Conservation (phyloP, 139 green algal genomes). For the Yamagishiella unicocca region DNA sequence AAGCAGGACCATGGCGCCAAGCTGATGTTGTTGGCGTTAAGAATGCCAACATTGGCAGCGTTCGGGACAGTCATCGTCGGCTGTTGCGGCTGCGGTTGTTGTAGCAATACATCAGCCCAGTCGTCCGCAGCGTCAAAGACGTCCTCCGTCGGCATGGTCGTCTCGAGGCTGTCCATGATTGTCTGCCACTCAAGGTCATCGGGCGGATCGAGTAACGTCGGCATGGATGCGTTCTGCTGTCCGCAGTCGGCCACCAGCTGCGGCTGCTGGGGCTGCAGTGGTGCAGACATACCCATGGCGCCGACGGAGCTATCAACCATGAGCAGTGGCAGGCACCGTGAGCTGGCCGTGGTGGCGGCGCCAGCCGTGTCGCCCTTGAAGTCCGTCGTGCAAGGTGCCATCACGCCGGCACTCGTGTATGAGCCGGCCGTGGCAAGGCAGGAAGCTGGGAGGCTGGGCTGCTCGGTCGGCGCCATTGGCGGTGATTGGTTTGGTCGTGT, state of each 20-base stretch:
- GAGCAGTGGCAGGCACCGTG: no score
- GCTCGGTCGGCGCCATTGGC: neutral
- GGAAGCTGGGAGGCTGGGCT: neutral
- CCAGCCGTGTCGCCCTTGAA: no score
- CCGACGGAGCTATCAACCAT: no score
- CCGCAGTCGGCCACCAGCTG: neutral
- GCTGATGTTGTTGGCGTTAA: constrained; percentile 16
- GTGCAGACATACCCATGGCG: no score
- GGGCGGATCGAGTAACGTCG: neutral
- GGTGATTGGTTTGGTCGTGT: neutral
- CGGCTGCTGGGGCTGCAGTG: constrained; percentile 7
- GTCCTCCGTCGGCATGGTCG: neutral
- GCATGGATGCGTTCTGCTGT: neutral
- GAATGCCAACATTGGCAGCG: no score
- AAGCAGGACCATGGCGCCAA: neutral
- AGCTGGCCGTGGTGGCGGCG: no score
- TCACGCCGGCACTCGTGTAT: no score
- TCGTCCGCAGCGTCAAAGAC: neutral
- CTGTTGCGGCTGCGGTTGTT: neutral
- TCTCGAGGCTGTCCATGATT: constrained; percentile 28
- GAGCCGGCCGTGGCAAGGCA: no score
- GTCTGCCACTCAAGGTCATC: constrained; percentile 30
- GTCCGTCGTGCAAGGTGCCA: no score
- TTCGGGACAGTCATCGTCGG: no score
- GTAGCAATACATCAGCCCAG: constrained; percentile 8